Conservation (phyloP, 1,284 basidiomycete genomes). For the Puccinia polysora region DNA sequence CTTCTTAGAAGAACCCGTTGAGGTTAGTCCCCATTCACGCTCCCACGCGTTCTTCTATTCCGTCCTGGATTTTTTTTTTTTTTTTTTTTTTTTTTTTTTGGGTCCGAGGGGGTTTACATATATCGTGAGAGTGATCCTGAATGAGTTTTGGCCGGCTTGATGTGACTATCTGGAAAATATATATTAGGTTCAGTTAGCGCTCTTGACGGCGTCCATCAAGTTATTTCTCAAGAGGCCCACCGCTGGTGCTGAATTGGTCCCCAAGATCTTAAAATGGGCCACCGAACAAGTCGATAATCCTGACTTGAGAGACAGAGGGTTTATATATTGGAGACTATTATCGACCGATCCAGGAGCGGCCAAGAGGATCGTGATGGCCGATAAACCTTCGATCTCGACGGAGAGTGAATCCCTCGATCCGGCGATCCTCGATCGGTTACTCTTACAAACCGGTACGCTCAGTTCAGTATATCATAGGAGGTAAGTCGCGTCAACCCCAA, state of each 20-base stretch:
- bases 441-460: slow-evolving; percentile 51
- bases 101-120: no score
- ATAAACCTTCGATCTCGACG: slow-evolving; percentile 94
- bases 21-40: slow-evolving; percentile 68
- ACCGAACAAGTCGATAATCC: slow-evolving; percentile 98
- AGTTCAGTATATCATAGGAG: slow-evolving; percentile 50
- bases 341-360: slow-evolving; percentile 88
- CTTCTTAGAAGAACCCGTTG: slow-evolving; percentile 87
- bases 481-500: slow-evolving; percentile 46
- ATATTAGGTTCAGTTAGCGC: slow-evolving; percentile 81
- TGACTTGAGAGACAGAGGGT: slow-evolving; percentile 90
- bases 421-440: slow-evolving; percentile 80
- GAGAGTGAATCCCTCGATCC: slow-evolving; percentile 96
- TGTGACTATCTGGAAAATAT: neutral
- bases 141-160: neutral
- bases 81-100: no score
- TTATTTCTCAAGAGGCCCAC: slow-evolving; percentile 93
- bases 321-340: slow-evolving; percentile 98
- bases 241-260: slow-evolving; percentile 80
- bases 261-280: slow-evolving; percentile 92
- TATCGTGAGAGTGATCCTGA: neutral
- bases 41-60: no score
- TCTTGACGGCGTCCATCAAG: slow-evolving; percentile 93
- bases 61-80: no score
- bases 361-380: slow-evolving; percentile 75